phyloP scores from a whole-genome alignment of 2,329 filamentous ascomycete species.

The Microdochium nivale region DNA sequence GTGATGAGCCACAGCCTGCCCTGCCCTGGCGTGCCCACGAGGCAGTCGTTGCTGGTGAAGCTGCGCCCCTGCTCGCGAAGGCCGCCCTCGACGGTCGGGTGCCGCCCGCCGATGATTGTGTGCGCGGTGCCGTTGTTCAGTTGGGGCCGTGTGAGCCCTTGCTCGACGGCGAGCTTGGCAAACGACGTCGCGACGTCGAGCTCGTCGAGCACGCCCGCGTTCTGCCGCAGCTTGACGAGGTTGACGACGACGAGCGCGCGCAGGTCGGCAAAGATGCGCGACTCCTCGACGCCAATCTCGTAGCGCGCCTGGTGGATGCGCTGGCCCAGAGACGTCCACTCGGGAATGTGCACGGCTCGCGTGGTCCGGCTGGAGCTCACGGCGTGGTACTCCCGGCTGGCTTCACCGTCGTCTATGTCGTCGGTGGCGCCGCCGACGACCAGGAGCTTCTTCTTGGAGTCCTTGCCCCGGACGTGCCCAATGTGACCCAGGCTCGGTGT shows the following conservation, averaged over 20 bases:
- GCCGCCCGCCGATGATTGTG: constrained; percentile 75
- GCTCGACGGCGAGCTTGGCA: constrained; percentile 67
- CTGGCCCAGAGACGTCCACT: constrained; percentile 77
- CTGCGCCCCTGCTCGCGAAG: constrained; percentile 69
- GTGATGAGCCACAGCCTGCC: constrained; percentile 60
- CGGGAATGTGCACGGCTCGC: constrained; percentile 70
- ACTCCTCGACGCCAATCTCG: constrained; percentile 77
- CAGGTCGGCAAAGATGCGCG: constrained; percentile 66
- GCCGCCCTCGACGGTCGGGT: constrained; percentile 85
- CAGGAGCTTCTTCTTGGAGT: constrained; percentile 33
- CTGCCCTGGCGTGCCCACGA: constrained; percentile 61
- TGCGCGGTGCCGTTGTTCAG: constrained; percentile 58
- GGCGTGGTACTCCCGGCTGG: constrained; percentile 30
- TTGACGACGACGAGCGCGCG: constrained; percentile 71
- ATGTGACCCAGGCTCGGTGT: constrained; percentile 82
- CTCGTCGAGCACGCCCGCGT: constrained; percentile 86
- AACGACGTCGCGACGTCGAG: constrained; percentile 86
- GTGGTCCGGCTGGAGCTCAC: constrained; percentile 79
- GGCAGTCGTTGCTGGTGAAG: constrained; percentile 82
- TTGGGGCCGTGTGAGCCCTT: constrained; percentile 63
- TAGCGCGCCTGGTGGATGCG: constrained; percentile 69
- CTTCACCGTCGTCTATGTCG: constrained; percentile 8
- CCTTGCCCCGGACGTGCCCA: constrained; percentile 81
- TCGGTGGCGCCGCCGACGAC: constrained; percentile 1
- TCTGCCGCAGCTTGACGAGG: constrained; percentile 77